These are phyloP conservation scores for Candida ovalis DNA, from an alignment of 805 yeast genomes.

Conservation along the genomic window DNA sequence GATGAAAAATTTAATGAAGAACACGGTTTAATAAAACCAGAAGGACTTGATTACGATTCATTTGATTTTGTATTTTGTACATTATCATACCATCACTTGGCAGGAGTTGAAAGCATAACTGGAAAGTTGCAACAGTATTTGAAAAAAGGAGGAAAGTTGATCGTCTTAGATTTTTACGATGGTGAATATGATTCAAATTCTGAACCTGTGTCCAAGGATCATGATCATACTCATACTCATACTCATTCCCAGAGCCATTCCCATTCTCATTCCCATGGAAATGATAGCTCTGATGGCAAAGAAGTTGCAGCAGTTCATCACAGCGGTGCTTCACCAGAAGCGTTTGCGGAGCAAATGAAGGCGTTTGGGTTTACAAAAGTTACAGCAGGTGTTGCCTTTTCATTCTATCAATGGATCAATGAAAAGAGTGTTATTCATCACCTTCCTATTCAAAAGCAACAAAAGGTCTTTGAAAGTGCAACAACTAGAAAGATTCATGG, in stretches of 20 bases:
- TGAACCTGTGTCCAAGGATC: not conserved
- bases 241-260: not conserved
- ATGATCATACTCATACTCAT: not conserved
- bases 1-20: constrained; percentile 11
- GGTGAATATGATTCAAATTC: constrained; percentile 5
- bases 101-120: constrained; percentile 30
- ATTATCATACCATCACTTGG: constrained; percentile 38
- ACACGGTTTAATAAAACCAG: constrained; percentile 6
- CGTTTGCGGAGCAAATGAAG: not conserved
- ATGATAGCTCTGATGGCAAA: not conserved
- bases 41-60: constrained; percentile 7
- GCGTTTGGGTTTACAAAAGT: not conserved
- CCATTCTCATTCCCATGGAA: too few species aligned
- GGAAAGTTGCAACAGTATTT: constrained; percentile 32
- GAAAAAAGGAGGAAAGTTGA: constrained; percentile 32
- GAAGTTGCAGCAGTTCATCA: not conserved
- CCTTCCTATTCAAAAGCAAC: not conserved
- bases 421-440: not conserved
- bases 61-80: constrained; percentile 37
- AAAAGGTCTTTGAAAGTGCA: not conserved
- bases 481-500: not conserved
- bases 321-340: not conserved
- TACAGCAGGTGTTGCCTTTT: not conserved
- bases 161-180: constrained; percentile 38
- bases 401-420: not conserved